Evolutionary conservation across 2,329 filamentous ascomycete genomes (phyloP).

Genomic region (Hymenotorrendiella dingleyae): DNA sequence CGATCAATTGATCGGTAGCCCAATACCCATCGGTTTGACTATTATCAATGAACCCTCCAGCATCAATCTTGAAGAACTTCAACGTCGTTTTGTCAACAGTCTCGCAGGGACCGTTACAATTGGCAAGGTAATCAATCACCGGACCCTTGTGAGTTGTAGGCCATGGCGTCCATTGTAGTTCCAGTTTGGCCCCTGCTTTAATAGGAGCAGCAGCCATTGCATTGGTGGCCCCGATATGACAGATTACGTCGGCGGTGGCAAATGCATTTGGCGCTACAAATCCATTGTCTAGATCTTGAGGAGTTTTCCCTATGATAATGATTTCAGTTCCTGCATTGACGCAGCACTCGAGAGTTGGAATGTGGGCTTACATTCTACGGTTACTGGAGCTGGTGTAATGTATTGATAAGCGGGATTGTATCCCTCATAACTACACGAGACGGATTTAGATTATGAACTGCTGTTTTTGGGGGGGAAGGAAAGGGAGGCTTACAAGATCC

Average conservation of each 20-base stretch:
- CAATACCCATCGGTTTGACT: constrained; percentile 32
- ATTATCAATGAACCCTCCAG: constrained; percentile 31
- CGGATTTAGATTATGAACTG: constrained; percentile 4
- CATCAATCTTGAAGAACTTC: constrained; percentile 40
- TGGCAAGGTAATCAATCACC: constrained; percentile 29
- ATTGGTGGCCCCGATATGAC: constrained; percentile 51
- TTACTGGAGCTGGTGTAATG: constrained; percentile 32
- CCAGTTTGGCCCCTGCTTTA: constrained; percentile 52
- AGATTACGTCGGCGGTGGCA: constrained; percentile 49
- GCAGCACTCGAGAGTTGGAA: no score
- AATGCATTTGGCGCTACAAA: constrained; percentile 45
- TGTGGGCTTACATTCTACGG: constrained; percentile 54
- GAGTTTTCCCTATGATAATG: no score
- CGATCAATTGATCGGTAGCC: constrained; percentile 43
- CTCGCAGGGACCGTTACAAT: constrained; percentile 35
- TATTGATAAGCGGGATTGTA: constrained; percentile 30
- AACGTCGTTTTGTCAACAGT: constrained; percentile 35
- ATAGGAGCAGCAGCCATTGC: constrained; percentile 47
- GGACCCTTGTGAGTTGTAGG: constrained; percentile 51
- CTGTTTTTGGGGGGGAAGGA: not conserved
- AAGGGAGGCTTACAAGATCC: constrained; percentile 21
- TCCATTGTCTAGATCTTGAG: constrained; percentile 43
- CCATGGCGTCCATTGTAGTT: constrained; percentile 48
- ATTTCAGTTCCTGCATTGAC: no score
- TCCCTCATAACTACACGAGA: constrained; percentile 30